Conservation (phyloP, 2,329 filamentous ascomycete genomes). For the Endothia cerciana region DNA sequence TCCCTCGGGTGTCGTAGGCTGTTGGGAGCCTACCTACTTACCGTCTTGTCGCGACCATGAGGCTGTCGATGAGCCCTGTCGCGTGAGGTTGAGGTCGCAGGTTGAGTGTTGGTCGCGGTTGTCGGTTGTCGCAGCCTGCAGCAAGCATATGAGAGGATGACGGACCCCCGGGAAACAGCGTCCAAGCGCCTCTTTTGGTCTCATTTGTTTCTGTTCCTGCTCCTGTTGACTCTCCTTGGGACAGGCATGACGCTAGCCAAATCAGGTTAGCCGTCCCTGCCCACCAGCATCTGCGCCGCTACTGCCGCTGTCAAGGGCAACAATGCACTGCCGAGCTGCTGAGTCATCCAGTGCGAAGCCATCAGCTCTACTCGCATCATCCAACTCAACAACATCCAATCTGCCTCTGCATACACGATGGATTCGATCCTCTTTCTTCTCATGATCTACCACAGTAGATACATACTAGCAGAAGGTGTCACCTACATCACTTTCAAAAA, state of each 20-base stretch:
- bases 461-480: too few relatives aligned
- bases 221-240: slow-evolving; percentile 2
- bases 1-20: slow-evolving; percentile 4
- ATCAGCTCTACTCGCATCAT: too few relatives aligned
- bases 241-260: not conserved
- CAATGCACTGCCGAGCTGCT: not conserved
- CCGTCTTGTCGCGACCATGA: slow-evolving; percentile 14
- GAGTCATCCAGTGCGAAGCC: not conserved
- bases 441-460: too few relatives aligned
- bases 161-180: not conserved
- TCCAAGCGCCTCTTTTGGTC: not conserved
- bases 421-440: too few relatives aligned
- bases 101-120: not conserved
- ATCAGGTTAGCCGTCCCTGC: not conserved
- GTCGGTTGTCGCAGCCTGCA: slow-evolving; percentile 3
- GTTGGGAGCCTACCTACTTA: slow-evolving; percentile 18
- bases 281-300: not conserved
- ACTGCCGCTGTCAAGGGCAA: slow-evolving; percentile 11
- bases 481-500: not conserved
- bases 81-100: slow-evolving; percentile 6
- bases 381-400: too few relatives aligned
- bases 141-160: slow-evolving; percentile 6
- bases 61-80: slow-evolving; percentile 25
- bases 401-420: too few relatives aligned
- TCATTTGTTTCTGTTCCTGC: slow-evolving; percentile 4